Conservation (phyloP, 2,329 filamentous ascomycete species). For the Apiospora rasikravindrae region DNA sequence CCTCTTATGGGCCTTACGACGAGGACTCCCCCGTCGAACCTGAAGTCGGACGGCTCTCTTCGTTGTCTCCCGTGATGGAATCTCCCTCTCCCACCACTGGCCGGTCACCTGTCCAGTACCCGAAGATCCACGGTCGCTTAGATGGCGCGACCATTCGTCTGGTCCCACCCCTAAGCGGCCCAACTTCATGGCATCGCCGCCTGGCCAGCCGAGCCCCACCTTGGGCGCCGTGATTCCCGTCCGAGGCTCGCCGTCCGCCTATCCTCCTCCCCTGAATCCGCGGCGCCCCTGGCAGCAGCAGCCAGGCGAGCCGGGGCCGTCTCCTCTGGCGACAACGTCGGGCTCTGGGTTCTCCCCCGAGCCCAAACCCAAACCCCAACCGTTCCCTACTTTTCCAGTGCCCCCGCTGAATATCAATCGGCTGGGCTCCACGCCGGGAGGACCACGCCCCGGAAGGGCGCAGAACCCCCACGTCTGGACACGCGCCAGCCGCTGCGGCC, state of each 20-base stretch:
- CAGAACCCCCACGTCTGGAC: constrained; percentile 22
- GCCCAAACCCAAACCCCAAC: constrained; percentile 22
- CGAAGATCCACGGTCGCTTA: constrained; percentile 35
- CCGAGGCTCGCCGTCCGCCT: constrained; percentile 29
- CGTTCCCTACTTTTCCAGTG: constrained; percentile 29
- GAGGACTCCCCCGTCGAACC: constrained; percentile 41
- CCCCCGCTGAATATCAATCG: constrained; percentile 28
- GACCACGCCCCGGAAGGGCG: constrained; percentile 15
- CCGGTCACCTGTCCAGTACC: constrained; percentile 41
- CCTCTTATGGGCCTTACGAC: constrained; percentile 31
- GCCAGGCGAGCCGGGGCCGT: constrained; percentile 12
- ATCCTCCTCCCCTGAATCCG: constrained; percentile 34
- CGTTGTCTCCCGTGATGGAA: constrained; percentile 56
- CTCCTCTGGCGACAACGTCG: constrained; percentile 24
- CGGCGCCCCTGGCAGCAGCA: constrained; percentile 23
- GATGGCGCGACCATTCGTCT: constrained; percentile 36
- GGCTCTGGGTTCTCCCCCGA: constrained; percentile 36
- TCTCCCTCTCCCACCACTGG: constrained; percentile 44
- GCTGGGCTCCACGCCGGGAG: constrained; percentile 12
- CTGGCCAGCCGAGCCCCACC: constrained; percentile 50
- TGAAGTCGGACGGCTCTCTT: constrained; percentile 35
- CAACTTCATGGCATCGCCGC: constrained; percentile 39
- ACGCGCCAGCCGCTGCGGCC: constrained; percentile 23
- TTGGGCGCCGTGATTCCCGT: constrained; percentile 41
- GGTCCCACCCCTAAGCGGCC: constrained; percentile 41